These are phyloP conservation scores for Emiliania huxleyi DNA, from an alignment of 78 protist species.

Conservation along the genomic window DNA sequence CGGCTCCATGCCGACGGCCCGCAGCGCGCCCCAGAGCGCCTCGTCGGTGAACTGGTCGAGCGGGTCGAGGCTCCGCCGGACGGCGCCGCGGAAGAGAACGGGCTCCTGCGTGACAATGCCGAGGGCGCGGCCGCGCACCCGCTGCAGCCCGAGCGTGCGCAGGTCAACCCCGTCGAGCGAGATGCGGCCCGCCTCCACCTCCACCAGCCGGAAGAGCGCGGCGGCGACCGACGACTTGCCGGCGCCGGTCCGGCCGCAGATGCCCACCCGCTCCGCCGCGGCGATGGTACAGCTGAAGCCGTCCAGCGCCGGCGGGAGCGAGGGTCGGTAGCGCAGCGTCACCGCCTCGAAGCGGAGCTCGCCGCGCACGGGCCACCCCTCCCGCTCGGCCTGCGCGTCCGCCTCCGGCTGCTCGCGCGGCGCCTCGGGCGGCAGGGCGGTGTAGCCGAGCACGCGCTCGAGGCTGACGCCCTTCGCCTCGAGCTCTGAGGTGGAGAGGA, in stretches of 20 bases:
- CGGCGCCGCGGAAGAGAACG: conserved; percentile 33
- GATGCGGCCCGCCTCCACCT: conserved; percentile 30
- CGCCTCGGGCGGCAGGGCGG: conserved; percentile 27
- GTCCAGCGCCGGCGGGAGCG: background rate
- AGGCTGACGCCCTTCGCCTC: conserved; percentile 23
- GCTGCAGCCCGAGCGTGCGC: background rate
- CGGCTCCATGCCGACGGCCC: conserved; percentile 33
- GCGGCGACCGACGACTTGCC: conserved; percentile 35
- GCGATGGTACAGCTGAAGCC: conserved; percentile 3
- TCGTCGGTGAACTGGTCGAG: conserved; percentile 62
- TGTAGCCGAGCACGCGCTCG: conserved; percentile 27
- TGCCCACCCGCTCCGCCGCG: conserved; percentile 22
- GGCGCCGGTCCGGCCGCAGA: conserved; percentile 46
- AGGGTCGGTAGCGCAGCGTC: conserved; percentile 26
- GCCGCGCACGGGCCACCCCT: conserved; percentile 39
- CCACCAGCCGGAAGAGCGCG: conserved; percentile 46
- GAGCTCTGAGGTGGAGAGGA: background rate
- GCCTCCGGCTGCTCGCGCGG: background rate
- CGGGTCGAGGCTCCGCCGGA: conserved; percentile 45
- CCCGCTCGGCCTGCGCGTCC: background rate
- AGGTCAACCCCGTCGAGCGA: conserved; percentile 58
- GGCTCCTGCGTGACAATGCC: conserved; percentile 41
- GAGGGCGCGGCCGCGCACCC: conserved; percentile 39
- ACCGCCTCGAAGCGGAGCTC: background rate
- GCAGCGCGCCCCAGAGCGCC: conserved; percentile 68